These are phyloP conservation scores for Prunus davidiana DNA, from an alignment of 306 rosid species.

Conservation along the genomic window DNA sequence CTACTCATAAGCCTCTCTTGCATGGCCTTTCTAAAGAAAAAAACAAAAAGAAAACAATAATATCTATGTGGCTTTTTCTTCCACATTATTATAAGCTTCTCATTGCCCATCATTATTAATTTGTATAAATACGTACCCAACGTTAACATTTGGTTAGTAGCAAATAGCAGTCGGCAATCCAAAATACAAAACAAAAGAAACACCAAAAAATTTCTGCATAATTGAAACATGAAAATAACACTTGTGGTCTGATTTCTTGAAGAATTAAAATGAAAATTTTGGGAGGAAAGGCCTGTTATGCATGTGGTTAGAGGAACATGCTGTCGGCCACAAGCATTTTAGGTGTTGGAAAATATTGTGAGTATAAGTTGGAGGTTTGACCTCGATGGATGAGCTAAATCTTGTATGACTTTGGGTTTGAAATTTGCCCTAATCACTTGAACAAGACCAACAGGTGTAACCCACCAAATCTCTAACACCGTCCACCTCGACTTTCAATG, in stretches of 20 bases:
- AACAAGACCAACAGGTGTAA: conserved; percentile 4
- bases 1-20: background rate
- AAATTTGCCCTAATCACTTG: conserved; percentile 10
- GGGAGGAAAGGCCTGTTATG: conserved; percentile 23
- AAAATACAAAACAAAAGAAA: no score
- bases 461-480: conserved; percentile 36
- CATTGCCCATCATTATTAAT: background rate
- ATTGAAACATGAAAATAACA: no score
- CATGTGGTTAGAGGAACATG: conserved; percentile 40
- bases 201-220: background rate
- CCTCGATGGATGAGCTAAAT: conserved; percentile 41
- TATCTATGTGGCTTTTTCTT: background rate
- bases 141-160: no score
- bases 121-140: background rate
- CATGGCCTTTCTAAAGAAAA: background rate
- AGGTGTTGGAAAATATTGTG: conserved; percentile 23
- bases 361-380: conserved; percentile 37
- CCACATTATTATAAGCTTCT: background rate
- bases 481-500: conserved; percentile 1
- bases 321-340: conserved; percentile 62
- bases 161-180: background rate
- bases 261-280: background rate
- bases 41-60: background rate
- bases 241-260: no score
- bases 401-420: conserved; percentile 22